Percentiles rank a stretch among this genome's conserved stretches.
phyloP scores from a whole-genome alignment of 805 yeast genomes.

The Barnettozyma sp. region DNA sequence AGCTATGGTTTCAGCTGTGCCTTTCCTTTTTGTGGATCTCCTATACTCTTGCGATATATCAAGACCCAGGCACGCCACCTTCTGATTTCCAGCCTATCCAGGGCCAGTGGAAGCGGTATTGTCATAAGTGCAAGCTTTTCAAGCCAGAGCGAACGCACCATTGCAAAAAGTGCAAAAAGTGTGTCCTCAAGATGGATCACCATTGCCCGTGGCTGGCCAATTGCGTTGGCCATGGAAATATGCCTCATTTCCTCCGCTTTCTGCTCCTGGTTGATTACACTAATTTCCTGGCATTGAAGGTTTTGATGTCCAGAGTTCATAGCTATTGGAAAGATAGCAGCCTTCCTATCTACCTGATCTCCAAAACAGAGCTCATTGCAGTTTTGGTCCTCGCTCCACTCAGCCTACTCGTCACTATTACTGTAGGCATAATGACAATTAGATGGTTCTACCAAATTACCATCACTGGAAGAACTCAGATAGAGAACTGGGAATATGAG shows the following conservation, averaged over 20 bases:
- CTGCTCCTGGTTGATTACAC: slow-evolving; percentile 55
- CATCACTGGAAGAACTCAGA: slow-evolving; percentile 72
- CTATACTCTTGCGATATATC: slow-evolving; percentile 60
- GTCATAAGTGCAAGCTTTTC: slow-evolving; percentile 60
- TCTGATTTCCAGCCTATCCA: slow-evolving; percentile 34
- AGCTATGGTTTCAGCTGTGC: slow-evolving; percentile 39
- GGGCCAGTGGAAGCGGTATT: slow-evolving; percentile 59
- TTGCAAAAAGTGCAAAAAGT: slow-evolving; percentile 64
- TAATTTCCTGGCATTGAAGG: slow-evolving; percentile 39
- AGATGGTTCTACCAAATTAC: slow-evolving; percentile 54
- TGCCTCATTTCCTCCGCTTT: slow-evolving; percentile 77
- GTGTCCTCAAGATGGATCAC: slow-evolving; percentile 89
- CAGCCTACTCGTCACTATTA: slow-evolving; percentile 50
- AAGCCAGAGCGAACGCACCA: slow-evolving; percentile 87
- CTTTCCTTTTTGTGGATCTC: slow-evolving; percentile 64
- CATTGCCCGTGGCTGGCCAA: slow-evolving; percentile 93
- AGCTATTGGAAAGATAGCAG: slow-evolving; percentile 42
- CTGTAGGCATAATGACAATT: slow-evolving; percentile 51
- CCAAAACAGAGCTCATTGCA: slow-evolving; percentile 45
- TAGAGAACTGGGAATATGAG: slow-evolving; percentile 90
- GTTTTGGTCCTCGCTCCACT: slow-evolving; percentile 50
- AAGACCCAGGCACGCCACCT: slow-evolving; percentile 66
- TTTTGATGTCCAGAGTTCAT: slow-evolving; percentile 34
- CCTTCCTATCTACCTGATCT: slow-evolving; percentile 50
- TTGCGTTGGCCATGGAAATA: slow-evolving; percentile 76